phyloP scores from a whole-genome alignment of 495 filamentous ascomycete genomes.

The Aspergillus nidulans region DNA sequence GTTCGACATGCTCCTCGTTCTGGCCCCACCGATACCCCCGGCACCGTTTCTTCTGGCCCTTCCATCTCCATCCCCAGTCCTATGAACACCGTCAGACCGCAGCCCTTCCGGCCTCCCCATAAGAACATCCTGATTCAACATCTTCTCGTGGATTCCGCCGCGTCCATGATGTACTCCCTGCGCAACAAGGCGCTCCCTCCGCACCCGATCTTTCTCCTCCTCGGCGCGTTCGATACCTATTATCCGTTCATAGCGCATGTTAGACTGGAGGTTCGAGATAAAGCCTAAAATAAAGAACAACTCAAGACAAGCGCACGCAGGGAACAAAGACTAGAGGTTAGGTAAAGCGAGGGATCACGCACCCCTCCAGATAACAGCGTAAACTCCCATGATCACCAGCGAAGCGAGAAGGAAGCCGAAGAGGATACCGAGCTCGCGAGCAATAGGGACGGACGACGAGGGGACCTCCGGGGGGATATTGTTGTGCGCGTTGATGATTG shows the following conservation, averaged over 20 bases:
- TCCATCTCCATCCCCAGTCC: background rate
- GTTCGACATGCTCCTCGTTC: background rate
- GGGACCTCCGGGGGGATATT: constrained; percentile 28
- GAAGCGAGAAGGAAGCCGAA: constrained; percentile 38
- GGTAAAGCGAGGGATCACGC: background rate
- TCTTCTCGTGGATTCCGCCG: constrained; percentile 22
- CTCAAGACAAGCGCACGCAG: background rate
- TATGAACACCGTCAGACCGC: constrained; percentile 1
- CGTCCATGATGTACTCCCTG: constrained; percentile 12
- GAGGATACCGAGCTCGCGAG: constrained; percentile 40
- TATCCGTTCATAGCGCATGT: background rate
- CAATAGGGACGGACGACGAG: constrained; percentile 25
- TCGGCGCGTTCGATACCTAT: constrained; percentile 34
- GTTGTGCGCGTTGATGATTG: background rate
- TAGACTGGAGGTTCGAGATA: too few species aligned
- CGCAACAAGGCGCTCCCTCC: constrained; percentile 13
- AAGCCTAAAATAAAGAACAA: background rate
- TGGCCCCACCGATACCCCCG: background rate
- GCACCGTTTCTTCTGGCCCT: background rate
- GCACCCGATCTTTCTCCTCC: constrained; percentile 16
- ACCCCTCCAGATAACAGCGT: constrained; percentile 37
- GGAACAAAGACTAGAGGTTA: background rate
- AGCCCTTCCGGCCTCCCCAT: constrained; percentile 20
- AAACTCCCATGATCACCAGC: constrained; percentile 34
- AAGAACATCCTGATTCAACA: constrained; percentile 18